Percentiles rank a stretch among this genome's conserved stretches.
Conservation (phyloP, 805 yeast genomes). For the Yueomyces sp. region DNA sequence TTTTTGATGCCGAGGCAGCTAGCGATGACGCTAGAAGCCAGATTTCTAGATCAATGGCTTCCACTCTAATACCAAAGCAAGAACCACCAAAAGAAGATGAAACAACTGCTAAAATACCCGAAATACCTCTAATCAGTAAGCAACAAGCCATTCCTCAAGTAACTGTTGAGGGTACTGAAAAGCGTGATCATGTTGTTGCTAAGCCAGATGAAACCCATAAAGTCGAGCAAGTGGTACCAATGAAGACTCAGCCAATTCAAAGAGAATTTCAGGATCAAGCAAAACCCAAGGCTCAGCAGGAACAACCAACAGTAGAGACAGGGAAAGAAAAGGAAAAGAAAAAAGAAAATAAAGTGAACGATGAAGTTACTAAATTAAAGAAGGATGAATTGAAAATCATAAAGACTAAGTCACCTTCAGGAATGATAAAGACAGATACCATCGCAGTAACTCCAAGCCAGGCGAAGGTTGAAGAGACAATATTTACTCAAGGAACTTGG, state of each 20-base stretch:
- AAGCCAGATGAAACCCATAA: no score
- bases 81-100: no score
- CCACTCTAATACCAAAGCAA: no score
- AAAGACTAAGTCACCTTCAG: background rate
- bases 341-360: background rate
- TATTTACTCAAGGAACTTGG: conserved; percentile 35
- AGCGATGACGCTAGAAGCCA: conserved; percentile 5
- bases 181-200: no score
- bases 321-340: no score
- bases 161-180: background rate
- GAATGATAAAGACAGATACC: background rate
- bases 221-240: no score
- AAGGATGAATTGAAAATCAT: background rate
- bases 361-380: background rate
- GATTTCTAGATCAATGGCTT: background rate
- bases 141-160: background rate
- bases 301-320: no score
- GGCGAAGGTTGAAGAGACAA: conserved; percentile 10
- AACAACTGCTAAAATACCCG: background rate
- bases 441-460: conserved; percentile 12
- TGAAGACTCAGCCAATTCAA: no score
- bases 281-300: no score
- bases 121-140: background rate
- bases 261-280: no score
- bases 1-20: conserved; percentile 61